Conservation (phyloP, 441 rosid genomes). For the Metrosideros polymorpha region DNA sequence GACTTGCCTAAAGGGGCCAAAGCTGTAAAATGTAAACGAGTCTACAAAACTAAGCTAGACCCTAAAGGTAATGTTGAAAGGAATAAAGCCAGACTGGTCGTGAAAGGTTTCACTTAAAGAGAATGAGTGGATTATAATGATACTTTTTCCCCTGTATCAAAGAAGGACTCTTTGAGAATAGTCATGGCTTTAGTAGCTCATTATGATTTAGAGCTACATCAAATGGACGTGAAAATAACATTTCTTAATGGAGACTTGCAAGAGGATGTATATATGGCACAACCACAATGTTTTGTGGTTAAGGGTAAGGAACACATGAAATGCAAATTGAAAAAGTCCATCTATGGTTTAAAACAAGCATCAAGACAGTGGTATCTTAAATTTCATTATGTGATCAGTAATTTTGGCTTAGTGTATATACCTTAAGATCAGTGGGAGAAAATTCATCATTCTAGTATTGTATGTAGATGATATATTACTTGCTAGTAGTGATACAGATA, state of each 20-base stretch:
- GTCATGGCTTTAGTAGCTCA: neutral
- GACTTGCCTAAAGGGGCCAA: too few species aligned
- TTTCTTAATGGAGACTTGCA: neutral
- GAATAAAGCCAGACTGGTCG: neutral
- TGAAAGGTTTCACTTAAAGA: too few species aligned
- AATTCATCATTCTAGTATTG: neutral
- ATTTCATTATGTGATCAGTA: neutral
- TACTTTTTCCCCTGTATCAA: too few species aligned
- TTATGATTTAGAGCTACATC: too few species aligned
- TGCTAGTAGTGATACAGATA: neutral
- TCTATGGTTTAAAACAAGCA: neutral
- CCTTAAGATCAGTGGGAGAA: neutral
- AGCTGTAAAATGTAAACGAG: too few species aligned
- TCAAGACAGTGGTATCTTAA: neutral
- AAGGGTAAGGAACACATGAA: neutral
- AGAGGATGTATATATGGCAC: neutral
- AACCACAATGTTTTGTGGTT: neutral
- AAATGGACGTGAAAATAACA: neutral
- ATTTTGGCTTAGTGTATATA: neutral
- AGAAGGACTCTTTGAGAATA: too few species aligned
- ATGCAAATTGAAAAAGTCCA: neutral
- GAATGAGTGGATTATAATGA: too few species aligned
- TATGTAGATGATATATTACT: neutral
- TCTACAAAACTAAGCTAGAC: neutral
- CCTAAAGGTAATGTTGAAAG: neutral